A percentile compares a stretch with the other conserved stretches of the same genome.
phyloP scores from a whole-genome alignment of 2,329 filamentous ascomycete species.

The Myriosclerotinia duriaeana region DNA sequence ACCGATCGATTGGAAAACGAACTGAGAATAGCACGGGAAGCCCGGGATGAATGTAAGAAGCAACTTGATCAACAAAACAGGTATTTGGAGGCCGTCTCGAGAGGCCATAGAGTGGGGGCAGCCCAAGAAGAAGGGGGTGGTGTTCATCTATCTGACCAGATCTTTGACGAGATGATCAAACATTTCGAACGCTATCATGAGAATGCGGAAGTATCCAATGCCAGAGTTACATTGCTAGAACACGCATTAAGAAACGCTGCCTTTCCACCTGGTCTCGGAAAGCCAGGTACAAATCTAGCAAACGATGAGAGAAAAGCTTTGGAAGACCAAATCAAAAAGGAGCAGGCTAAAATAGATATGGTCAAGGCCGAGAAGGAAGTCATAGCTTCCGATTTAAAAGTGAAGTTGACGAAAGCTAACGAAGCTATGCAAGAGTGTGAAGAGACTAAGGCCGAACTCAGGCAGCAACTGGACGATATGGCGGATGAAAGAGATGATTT shows the following conservation, averaged over 20 bases:
- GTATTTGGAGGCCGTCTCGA: neutral
- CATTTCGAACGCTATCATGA: slow-evolving; percentile 17
- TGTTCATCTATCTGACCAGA: neutral
- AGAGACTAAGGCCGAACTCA: neutral
- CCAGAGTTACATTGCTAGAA: neutral
- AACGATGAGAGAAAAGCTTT: neutral
- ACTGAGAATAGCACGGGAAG: neutral
- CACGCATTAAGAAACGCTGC: neutral
- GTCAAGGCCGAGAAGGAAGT: neutral
- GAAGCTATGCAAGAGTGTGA: neutral
- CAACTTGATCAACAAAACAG: neutral
- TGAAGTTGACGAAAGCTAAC: neutral
- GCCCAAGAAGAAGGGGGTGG: neutral
- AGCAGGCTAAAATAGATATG: neutral
- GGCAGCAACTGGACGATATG: neutral
- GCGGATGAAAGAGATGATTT: neutral
- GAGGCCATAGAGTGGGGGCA: neutral
- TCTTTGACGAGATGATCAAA: slow-evolving; percentile 3
- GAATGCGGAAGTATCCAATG: neutral
- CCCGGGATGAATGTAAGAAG: neutral
- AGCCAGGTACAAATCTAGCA: neutral
- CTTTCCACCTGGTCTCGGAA: neutral
- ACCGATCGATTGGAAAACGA: slow-evolving; percentile 1
- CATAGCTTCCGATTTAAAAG: neutral
- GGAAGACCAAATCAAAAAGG: neutral